These are phyloP conservation scores for Mycena venus DNA, from an alignment of 768 basidiomycete genomes.

Conservation along the genomic window DNA sequence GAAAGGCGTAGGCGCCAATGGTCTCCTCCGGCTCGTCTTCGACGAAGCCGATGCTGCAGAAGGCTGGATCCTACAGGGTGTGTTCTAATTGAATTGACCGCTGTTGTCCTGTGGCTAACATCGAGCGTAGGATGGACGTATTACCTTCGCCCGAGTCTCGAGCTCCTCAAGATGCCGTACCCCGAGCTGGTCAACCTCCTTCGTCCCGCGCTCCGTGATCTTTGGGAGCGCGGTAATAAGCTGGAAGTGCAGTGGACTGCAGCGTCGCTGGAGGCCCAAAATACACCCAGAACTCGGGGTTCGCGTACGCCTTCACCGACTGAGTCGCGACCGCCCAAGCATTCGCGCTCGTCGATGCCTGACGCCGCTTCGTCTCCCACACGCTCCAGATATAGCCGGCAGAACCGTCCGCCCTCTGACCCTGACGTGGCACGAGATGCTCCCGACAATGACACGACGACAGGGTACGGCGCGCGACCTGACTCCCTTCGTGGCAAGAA, in stretches of 20 bases:
- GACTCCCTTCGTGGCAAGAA: too few relatives aligned
- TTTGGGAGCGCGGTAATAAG: constrained; percentile 36
- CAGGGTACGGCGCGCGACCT: not conserved
- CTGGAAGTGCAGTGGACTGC: constrained; percentile 39
- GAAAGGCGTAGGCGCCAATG: constrained; percentile 18
- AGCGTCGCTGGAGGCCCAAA: not conserved
- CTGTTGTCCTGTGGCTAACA: not conserved
- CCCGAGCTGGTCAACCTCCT: constrained; percentile 52
- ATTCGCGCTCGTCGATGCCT: not conserved
- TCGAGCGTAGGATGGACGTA: constrained; percentile 63
- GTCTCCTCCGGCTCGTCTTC: constrained; percentile 33
- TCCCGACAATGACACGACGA: not conserved
- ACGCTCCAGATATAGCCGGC: not conserved
- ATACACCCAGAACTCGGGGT: not conserved
- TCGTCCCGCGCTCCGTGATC: constrained; percentile 42
- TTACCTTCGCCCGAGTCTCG: constrained; percentile 51
- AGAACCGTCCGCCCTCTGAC: not conserved
- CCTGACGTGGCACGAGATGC: not conserved
- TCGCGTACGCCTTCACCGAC: not conserved
- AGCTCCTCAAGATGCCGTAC: constrained; percentile 61
- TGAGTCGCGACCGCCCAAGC: not conserved
- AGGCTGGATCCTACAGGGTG: constrained; percentile 51
- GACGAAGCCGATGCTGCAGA: constrained; percentile 37
- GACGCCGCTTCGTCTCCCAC: not conserved
- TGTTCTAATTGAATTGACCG: not conserved